A percentile compares a stretch with the other conserved stretches of the same genome.
Conservation (phyloP, 2,329 filamentous ascomycete species). For the Tolypocladium nubicola region DNA sequence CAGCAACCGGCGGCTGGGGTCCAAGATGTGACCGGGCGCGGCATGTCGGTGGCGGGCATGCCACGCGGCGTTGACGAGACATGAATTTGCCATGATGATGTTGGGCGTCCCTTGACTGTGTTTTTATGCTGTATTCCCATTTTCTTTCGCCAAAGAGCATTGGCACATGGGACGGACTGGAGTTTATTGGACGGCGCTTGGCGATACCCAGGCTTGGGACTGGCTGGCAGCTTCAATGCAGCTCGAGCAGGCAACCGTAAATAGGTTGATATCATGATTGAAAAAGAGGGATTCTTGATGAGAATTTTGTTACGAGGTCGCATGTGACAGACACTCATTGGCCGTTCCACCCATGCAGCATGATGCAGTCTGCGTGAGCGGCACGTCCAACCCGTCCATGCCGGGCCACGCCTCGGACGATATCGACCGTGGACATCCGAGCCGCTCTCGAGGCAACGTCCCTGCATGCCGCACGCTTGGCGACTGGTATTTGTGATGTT, state of each 20-base stretch:
- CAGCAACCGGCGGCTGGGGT: neutral
- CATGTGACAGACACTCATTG: neutral
- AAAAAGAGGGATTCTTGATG: neutral
- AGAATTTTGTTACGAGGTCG: neutral
- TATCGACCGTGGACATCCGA: neutral
- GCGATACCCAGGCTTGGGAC: neutral
- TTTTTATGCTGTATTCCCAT: constrained; percentile 1
- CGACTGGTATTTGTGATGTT: neutral
- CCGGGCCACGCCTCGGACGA: neutral
- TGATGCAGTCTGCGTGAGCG: neutral
- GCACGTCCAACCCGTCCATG: neutral
- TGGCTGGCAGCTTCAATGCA: neutral
- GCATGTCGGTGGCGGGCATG: neutral
- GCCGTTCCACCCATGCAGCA: neutral
- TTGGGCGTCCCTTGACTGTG: constrained; percentile 1
- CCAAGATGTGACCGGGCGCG: constrained; percentile 4
- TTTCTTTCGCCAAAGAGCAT: constrained; percentile 8
- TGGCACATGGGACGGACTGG: constrained; percentile 10
- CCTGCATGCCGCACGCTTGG: neutral
- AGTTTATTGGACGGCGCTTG: constrained; percentile 3
- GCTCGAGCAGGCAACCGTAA: neutral
- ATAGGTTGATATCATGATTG: constrained; percentile 6
- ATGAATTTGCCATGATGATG: constrained; percentile 5
- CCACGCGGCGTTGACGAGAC: constrained; percentile 3
- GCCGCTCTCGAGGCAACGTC: neutral